A percentile compares a stretch with the other conserved stretches of the same genome.
These are phyloP conservation scores for Cladosporium phlei DNA, from an alignment of 2,329 filamentous ascomycete species.

Conservation along the genomic window DNA sequence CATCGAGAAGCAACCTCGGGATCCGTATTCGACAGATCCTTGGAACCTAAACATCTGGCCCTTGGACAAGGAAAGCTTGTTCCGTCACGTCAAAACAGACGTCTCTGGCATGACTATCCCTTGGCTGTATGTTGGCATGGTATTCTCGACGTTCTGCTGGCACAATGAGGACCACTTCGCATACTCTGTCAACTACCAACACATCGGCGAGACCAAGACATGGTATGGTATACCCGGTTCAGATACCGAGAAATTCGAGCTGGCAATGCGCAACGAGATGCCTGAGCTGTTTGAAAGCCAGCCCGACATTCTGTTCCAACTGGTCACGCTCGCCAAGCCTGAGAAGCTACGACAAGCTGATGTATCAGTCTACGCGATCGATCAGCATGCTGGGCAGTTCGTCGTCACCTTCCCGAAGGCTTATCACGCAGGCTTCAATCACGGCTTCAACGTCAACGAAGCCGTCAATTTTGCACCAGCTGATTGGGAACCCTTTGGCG, in stretches of 20 bases:
- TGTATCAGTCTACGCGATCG: conserved; percentile 88
- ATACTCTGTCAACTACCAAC: conserved; percentile 97
- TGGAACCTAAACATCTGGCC: conserved; percentile 97
- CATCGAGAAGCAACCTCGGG: conserved; percentile 80
- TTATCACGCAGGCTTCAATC: conserved; percentile 97
- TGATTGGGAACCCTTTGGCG: conserved; percentile 92
- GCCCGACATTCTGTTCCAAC: conserved; percentile 89
- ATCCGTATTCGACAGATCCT: conserved; percentile 80
- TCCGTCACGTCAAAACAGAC: conserved; percentile 95
- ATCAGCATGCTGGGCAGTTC: conserved; percentile 91
- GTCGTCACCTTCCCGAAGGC: conserved; percentile 96
- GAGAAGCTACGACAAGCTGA: conserved; percentile 90
- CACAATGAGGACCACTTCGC: conserved; percentile 98
- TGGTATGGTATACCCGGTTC: conserved; percentile 97
- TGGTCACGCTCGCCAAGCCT: conserved; percentile 92
- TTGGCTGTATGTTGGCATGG: conserved; percentile 99
- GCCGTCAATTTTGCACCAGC: conserved; percentile 94
- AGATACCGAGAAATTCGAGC: conserved; percentile 90
- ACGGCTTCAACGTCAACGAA: conserved; percentile 97
- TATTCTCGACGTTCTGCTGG: conserved; percentile 99
- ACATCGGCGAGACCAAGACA: conserved; percentile 96
- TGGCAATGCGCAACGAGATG: conserved; percentile 90
- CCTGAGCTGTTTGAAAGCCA: conserved; percentile 96
- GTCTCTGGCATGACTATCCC: conserved; percentile 99
- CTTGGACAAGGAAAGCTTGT: conserved; percentile 83